Evolutionary conservation across 352 stramenopile species (phyloP).

Genomic region (Globisporangium viniferum): DNA sequence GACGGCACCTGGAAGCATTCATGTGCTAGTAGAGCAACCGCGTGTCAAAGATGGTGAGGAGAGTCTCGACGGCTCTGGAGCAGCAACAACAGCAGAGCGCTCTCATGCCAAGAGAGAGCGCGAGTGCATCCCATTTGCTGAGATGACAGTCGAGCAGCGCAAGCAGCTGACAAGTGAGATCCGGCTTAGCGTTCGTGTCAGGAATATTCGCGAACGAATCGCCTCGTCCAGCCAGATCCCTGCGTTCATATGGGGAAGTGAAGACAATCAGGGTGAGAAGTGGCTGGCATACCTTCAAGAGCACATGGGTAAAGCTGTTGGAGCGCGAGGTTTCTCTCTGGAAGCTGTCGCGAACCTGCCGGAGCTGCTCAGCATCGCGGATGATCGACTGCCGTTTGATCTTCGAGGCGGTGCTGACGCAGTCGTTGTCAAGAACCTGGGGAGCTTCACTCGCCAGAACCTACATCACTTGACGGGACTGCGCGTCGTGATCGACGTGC

Average conservation of each 20-base stretch:
- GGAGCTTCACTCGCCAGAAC: background rate
- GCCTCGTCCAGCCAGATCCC: background rate
- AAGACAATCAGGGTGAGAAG: background rate
- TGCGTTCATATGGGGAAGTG: background rate
- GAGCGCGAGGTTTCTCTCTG: background rate
- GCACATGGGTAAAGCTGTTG: background rate
- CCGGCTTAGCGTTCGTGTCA: background rate
- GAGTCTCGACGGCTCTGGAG: background rate
- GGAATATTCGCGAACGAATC: background rate
- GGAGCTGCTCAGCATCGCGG: background rate
- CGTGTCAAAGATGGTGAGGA: background rate
- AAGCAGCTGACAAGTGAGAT: background rate
- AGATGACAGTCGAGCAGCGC: background rate
- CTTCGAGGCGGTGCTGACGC: background rate
- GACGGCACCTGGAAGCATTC: background rate
- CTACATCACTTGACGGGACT: background rate
- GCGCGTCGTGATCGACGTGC: conserved; percentile 1
- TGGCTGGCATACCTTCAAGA: background rate
- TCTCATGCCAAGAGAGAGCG: background rate
- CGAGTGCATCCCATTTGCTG: background rate
- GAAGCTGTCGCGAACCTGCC: background rate
- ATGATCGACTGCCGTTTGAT: background rate
- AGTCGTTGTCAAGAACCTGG: background rate
- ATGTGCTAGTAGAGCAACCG: background rate
- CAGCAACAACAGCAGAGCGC: background rate